Conservation (phyloP, 305 asterid species). For the Striga hermonthica region DNA sequence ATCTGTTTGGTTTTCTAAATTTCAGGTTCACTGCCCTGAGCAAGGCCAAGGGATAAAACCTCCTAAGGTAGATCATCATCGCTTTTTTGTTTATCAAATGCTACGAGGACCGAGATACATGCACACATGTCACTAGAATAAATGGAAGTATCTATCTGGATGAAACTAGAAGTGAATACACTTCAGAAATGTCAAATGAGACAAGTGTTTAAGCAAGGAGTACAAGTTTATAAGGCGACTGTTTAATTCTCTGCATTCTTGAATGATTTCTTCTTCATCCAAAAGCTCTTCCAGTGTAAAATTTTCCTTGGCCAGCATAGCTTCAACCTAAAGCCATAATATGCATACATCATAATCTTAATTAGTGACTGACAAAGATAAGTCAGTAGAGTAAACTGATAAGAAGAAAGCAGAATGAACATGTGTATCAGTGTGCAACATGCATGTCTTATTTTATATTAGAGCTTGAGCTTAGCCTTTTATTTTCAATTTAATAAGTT, state of each 20-base stretch:
- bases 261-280: conserved; percentile 97
- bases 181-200: conserved; percentile 11
- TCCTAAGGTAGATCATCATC: no score
- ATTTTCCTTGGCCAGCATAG: conserved; percentile 86
- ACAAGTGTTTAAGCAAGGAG: conserved; percentile 8
- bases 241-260: conserved; percentile 96
- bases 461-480: conserved; percentile 11
- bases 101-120: no score
- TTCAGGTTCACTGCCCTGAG: no score
- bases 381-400: not conserved
- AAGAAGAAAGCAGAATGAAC: conserved; percentile 25
- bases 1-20: no score
- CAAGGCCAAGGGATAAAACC: no score
- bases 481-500: conserved; percentile 15
- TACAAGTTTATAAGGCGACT: conserved; percentile 96
- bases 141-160: no score
- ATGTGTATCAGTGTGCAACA: not conserved
- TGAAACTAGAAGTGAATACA: no score
- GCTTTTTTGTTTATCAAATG: no score
- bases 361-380: not conserved
- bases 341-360: conserved; percentile 21
- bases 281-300: conserved; percentile 90
- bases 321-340: conserved; percentile 61
- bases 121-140: no score
- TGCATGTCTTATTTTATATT: not conserved